These are phyloP conservation scores for Zopfia rhizophila DNA, from an alignment of 2,329 filamentous ascomycete species.

Conservation along the genomic window DNA sequence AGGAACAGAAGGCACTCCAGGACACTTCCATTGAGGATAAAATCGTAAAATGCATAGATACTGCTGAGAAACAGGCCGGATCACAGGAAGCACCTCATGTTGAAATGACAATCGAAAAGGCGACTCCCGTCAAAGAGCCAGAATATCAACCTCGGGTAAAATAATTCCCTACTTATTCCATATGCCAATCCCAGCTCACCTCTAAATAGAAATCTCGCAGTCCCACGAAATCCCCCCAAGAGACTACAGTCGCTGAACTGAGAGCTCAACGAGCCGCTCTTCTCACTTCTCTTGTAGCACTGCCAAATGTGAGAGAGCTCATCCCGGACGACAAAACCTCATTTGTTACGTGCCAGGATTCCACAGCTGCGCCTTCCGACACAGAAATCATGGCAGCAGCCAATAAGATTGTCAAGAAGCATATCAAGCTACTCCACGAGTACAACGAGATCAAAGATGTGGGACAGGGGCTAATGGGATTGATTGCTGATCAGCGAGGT, in stretches of 20 bases:
- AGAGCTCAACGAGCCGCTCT: constrained; percentile 54
- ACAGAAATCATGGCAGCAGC: constrained; percentile 54
- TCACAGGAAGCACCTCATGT: too few relatives aligned
- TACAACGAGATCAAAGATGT: constrained; percentile 79
- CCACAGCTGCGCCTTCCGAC: constrained; percentile 38
- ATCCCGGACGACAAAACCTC: constrained; percentile 41
- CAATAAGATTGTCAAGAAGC: constrained; percentile 66
- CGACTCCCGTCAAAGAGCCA: too few relatives aligned
- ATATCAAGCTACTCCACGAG: constrained; percentile 72
- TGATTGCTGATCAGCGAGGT: constrained; percentile 73
- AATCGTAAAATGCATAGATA: too few relatives aligned
- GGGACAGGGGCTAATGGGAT: constrained; percentile 71
- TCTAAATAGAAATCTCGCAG: too few relatives aligned
- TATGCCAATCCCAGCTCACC: too few relatives aligned
- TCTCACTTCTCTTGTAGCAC: constrained; percentile 39
- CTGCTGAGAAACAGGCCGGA: too few relatives aligned
- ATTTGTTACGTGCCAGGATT: constrained; percentile 19
- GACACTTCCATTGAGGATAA: too few relatives aligned
- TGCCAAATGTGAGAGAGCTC: constrained; percentile 47
- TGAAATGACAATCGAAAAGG: too few relatives aligned
- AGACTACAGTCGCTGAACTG: constrained; percentile 60
- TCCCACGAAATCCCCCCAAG: constrained; percentile 51
- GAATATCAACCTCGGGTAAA: too few relatives aligned
- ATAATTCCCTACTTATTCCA: too few relatives aligned
- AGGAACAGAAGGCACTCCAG: too few relatives aligned